Base-by-base conservation (phyloP, 305 asterid genomes). In the Fraxinus albicans region DNA sequence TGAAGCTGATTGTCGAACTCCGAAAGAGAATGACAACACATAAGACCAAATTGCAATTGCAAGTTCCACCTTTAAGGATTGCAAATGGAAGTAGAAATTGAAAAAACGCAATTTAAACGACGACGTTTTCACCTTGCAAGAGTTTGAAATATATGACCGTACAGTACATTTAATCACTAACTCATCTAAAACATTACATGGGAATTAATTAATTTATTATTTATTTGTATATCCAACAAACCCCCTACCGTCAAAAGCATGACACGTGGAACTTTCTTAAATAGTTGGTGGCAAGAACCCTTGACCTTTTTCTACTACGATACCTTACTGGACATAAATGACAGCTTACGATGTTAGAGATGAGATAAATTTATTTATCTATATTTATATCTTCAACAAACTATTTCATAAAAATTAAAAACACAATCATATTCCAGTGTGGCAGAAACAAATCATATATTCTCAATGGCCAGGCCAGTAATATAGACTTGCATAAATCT, bases 31-130 rank as follows among this genome's bases (percentile, higher is more conserved):
- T 19, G 31, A 60, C 13, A 60, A 38, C 60, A 73, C 74, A 80
- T 8, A 21, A 58, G 69, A 79, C 27, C 42, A 55, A 86, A 75
- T 19, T 69, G 78, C 47, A 82, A 78, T 60, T 76, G 79, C 29
- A 42, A 42, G 82, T 55, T 74, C 75, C 79, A 83, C 21, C 67
- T 58, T 17, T 58, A n/a, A 27, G 67, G 17, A 10, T 27, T 69
- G 81, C 47, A 84, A 78, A 70, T 76, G 76, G 79, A 69, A 50
- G 60, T 8, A 76, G 79, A 50, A 84, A 74, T 8, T 79, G 25
- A 73, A 77, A 78, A 8, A 31, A 73, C 12, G 35, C 47, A 74
- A 12, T 10, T 3, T 23, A 67, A 79, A 36, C 63, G 25, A 17
- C 15, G 38, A 35, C 3, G 40, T 38, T 58, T 76, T 76, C 13